Percentiles rank a stretch among this genome's conserved stretches.
phyloP scores from a whole-genome alignment of 2,329 filamentous ascomycete species.

The Hypoxylon sp. region DNA sequence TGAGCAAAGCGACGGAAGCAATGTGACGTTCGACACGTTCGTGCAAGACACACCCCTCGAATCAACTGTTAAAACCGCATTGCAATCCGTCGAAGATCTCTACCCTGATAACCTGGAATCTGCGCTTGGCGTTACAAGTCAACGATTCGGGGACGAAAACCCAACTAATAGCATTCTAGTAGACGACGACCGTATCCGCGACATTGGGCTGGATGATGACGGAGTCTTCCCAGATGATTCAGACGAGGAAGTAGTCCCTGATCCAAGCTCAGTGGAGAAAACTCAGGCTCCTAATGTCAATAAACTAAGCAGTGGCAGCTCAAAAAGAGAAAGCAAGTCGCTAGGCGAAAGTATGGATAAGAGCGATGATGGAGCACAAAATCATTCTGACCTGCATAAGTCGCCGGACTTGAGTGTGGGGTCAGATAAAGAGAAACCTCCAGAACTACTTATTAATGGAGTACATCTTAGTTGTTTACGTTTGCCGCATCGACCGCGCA shows the following conservation, averaged over 20 bases:
- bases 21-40: conserved; percentile 76
- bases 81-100: conserved; percentile 90
- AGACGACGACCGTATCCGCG: conserved; percentile 72
- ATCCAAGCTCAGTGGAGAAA: conserved; percentile 27
- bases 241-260: conserved; percentile 62
- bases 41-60: conserved; percentile 68
- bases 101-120: conserved; percentile 76
- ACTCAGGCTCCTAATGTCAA: conserved; percentile 19
- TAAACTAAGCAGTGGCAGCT: neutral
- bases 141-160: conserved; percentile 50
- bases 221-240: conserved; percentile 66
- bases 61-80: conserved; percentile 76
- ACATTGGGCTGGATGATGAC: conserved; percentile 62
- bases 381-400: neutral
- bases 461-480: conserved; percentile 61
- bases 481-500: conserved; percentile 55
- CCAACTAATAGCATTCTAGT: conserved; percentile 69
- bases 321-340: conserved; percentile 17
- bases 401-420: conserved; percentile 6
- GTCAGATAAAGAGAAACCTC: conserved; percentile 16
- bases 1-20: conserved; percentile 59
- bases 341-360: conserved; percentile 2
- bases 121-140: conserved; percentile 60
- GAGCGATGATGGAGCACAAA: neutral
- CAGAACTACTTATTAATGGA: conserved; percentile 54